Evolutionary conservation across 306 rosid species (phyloP).

Genomic region (Lathyrus tuberosus): DNA sequence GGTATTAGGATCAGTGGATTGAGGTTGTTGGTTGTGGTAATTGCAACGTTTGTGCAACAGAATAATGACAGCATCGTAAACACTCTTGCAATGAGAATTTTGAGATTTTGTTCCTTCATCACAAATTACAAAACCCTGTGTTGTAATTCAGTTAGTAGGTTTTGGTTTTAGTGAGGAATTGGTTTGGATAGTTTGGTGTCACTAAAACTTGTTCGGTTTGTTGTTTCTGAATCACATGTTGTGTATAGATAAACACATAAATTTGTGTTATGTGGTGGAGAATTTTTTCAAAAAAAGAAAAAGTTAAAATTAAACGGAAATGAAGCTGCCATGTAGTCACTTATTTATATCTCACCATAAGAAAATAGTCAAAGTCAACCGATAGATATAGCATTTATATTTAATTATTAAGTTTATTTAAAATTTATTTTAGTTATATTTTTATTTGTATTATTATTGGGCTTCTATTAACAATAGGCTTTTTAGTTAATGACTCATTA

Average conservation of each 20-base stretch:
- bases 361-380: too few relatives aligned
- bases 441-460: too few relatives aligned
- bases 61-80: slow-evolving; percentile 43
- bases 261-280: background rate
- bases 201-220: background rate
- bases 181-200: background rate
- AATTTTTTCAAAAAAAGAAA: background rate
- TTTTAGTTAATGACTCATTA: too few relatives aligned
- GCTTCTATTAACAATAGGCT: too few relatives aligned
- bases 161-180: slow-evolving; percentile 26
- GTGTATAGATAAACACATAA: background rate
- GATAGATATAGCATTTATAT: too few relatives aligned
- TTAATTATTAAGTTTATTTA: too few relatives aligned
- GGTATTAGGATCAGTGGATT: slow-evolving; percentile 80
- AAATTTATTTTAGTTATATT: too few relatives aligned
- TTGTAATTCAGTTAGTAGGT: background rate
- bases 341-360: slow-evolving; percentile 18
- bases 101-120: slow-evolving; percentile 38
- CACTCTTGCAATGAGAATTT: slow-evolving; percentile 31
- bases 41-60: slow-evolving; percentile 51
- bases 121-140: background rate
- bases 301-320: background rate
- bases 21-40: slow-evolving; percentile 36
- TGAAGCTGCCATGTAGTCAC: background rate
- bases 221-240: background rate